phyloP scores from a whole-genome alignment of 2,329 filamentous ascomycete genomes.

The Exophiala calicioides region DNA sequence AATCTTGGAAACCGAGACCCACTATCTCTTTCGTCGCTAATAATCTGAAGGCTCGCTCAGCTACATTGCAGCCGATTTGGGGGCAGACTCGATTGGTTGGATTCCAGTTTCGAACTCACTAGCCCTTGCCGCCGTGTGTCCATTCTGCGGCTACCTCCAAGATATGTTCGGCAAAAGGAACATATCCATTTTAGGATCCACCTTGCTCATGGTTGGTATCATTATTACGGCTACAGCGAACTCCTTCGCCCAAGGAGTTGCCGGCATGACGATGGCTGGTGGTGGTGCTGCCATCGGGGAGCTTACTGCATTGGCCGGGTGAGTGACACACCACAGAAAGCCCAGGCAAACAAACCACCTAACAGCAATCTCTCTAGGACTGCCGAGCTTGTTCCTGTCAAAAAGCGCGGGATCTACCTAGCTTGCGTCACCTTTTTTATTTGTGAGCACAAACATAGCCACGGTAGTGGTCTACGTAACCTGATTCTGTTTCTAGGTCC shows the following conservation, averaged over 20 bases:
- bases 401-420: slow-evolving; percentile 22
- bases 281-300: slow-evolving; percentile 25
- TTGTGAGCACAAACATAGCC: slow-evolving; percentile 6
- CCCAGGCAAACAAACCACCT: not conserved
- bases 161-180: slow-evolving; percentile 25
- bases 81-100: slow-evolving; percentile 17
- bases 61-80: slow-evolving; percentile 21
- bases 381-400: slow-evolving; percentile 27
- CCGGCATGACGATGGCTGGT: slow-evolving; percentile 21
- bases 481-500: slow-evolving; percentile 15
- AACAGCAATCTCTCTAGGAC: slow-evolving; percentile 4
- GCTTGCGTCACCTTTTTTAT: slow-evolving; percentile 23
- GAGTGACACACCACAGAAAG: slow-evolving; percentile 2
- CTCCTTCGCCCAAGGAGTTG: slow-evolving; percentile 20
- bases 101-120: slow-evolving; percentile 22
- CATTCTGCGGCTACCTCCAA: slow-evolving; percentile 26
- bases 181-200: slow-evolving; percentile 20
- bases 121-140: slow-evolving; percentile 22
- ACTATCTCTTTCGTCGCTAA: slow-evolving; percentile 54
- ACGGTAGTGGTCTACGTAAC: too few species aligned
- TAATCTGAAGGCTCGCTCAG: slow-evolving; percentile 12
- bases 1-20: slow-evolving; percentile 52
- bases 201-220: slow-evolving; percentile 17
- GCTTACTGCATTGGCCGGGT: slow-evolving; percentile 27
- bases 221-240: slow-evolving; percentile 24